phyloP scores from a whole-genome alignment of 2,329 filamentous ascomycete genomes.

The Pseudogymnoascus sp. region DNA sequence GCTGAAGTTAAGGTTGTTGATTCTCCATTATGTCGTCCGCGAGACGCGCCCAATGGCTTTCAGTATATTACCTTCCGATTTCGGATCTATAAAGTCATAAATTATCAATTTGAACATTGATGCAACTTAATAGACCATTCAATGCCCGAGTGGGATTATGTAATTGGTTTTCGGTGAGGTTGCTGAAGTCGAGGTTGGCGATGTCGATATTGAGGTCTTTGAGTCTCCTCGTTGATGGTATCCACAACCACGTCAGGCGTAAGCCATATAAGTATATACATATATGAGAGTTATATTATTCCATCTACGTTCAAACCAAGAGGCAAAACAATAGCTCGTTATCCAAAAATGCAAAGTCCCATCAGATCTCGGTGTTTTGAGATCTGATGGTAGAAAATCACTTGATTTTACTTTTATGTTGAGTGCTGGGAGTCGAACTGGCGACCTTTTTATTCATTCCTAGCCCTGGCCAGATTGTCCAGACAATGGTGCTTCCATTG shows the following conservation, averaged over 20 bases:
- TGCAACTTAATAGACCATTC: not conserved
- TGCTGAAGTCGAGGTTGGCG: not conserved
- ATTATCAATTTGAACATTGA: not conserved
- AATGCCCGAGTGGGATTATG: not conserved
- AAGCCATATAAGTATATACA: not conserved
- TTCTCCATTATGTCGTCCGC: too few relatives aligned
- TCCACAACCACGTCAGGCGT: not conserved
- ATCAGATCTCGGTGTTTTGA: not conserved
- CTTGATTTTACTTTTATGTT: constrained; percentile 2
- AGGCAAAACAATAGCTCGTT: not conserved
- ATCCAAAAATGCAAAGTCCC: not conserved
- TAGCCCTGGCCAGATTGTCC: not conserved
- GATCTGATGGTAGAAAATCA: constrained; percentile 6
- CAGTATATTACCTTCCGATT: not conserved
- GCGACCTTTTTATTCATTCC: not conserved
- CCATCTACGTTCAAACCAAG: not conserved
- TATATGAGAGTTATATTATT: not conserved
- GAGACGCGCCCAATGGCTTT: not conserved
- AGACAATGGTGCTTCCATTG: constrained; percentile 1
- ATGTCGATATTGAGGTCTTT: not conserved
- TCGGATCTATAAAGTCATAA: not conserved
- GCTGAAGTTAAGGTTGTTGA: not conserved
- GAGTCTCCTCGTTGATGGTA: not conserved
- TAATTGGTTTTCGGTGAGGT: not conserved
- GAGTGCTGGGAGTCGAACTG: not conserved